Evolutionary conservation across 108 stramenopile genomes (phyloP).

Genomic region (Seminavis robusta): DNA sequence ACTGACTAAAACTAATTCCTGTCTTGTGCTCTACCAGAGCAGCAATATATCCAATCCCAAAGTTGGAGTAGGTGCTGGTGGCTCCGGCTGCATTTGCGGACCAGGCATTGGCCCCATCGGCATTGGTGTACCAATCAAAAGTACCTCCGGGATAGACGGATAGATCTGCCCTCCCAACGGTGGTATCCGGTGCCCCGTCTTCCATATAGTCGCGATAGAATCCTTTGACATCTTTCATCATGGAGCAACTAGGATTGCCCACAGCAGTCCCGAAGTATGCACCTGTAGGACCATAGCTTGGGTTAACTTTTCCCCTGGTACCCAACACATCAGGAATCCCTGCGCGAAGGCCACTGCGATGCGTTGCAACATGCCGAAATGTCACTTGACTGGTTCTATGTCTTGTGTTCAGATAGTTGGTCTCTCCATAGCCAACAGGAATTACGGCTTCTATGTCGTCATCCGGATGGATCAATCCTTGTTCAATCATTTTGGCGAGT

Average conservation of each 20-base stretch:
- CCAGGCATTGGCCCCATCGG: not conserved
- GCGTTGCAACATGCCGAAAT: too few species aligned
- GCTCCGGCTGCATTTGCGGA: not conserved
- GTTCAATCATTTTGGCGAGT: slow-evolving; percentile 10
- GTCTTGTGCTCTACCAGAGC: slow-evolving; percentile 14
- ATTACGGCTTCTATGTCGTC: slow-evolving; percentile 29
- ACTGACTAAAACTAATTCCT: slow-evolving; percentile 4
- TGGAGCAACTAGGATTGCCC: slow-evolving; percentile 17
- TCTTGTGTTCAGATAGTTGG: too few species aligned
- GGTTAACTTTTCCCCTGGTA: too few species aligned
- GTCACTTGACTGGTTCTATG: too few species aligned
- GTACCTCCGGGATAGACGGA: slow-evolving; percentile 3
- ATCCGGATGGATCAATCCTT: slow-evolving; percentile 4
- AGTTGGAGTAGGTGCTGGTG: slow-evolving; percentile 6
- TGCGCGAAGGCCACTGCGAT: too few species aligned
- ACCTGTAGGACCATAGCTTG: too few species aligned
- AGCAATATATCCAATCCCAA: slow-evolving; percentile 17
- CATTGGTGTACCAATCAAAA: slow-evolving; percentile 11
- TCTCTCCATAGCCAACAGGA: too few species aligned
- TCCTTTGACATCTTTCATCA: slow-evolving; percentile 8
- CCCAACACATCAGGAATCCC: too few species aligned
- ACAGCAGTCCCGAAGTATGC: not conserved
- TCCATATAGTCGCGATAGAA: slow-evolving; percentile 18
- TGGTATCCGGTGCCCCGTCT: not conserved
- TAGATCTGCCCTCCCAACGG: too few species aligned